Evolutionary conservation across 2,329 filamentous ascomycete genomes (phyloP).

Genomic region (Pseudocercospora crystallina): DNA sequence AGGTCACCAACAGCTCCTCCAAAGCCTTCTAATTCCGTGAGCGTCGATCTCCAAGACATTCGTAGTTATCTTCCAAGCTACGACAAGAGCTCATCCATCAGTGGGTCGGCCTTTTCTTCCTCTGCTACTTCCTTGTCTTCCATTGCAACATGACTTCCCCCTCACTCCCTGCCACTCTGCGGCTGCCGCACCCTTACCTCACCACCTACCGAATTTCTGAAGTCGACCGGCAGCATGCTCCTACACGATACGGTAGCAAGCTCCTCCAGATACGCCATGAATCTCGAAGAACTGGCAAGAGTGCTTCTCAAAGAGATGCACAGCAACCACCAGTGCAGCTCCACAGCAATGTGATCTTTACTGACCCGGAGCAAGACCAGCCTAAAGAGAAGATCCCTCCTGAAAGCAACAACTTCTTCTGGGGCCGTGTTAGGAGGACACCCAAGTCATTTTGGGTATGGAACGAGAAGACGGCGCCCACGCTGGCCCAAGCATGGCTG

Average conservation of each 20-base stretch:
- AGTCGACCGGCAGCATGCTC: constrained; percentile 25
- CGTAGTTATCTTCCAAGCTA: too few species aligned
- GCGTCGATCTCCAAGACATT: too few species aligned
- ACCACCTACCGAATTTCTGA: constrained; percentile 43
- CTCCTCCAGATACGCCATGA: constrained; percentile 12
- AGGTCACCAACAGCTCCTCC: too few species aligned
- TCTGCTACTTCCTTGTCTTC: too few species aligned
- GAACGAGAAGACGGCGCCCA: constrained; percentile 38
- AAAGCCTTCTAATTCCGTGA: too few species aligned
- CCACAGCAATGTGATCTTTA: constrained; percentile 40
- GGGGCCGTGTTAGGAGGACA: constrained; percentile 48
- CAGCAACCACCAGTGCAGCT: constrained; percentile 32
- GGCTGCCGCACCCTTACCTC: constrained; percentile 48
- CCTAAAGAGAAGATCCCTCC: constrained; percentile 28
- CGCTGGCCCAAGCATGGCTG: constrained; percentile 49
- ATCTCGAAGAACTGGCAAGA: constrained; percentile 7
- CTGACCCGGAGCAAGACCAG: constrained; percentile 21
- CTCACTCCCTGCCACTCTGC: constrained; percentile 10
- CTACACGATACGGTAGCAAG: constrained; percentile 27
- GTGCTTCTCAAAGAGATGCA: constrained; percentile 10
- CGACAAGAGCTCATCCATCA: too few species aligned
- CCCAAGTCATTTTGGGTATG: constrained; percentile 46
- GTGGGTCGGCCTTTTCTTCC: too few species aligned
- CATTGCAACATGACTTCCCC: constrained; percentile 4
- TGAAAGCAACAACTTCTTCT: constrained; percentile 34